These are phyloP conservation scores for Colletotrichum magnum DNA, from an alignment of 2,329 filamentous ascomycete species.

Conservation along the genomic window DNA sequence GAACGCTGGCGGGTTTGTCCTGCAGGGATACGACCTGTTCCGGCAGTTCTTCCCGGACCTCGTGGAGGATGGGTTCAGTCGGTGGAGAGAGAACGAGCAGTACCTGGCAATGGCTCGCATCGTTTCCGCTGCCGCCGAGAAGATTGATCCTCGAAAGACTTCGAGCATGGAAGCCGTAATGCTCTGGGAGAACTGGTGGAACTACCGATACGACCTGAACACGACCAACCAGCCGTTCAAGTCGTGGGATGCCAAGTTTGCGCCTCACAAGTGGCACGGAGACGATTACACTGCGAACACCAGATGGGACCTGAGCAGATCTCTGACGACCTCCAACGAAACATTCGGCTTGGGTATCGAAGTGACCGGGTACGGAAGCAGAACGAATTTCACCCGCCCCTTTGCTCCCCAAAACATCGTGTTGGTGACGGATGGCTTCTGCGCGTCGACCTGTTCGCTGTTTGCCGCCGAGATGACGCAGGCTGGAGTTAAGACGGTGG, in stretches of 20 bases:
- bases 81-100: constrained; percentile 55
- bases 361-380: constrained; percentile 64
- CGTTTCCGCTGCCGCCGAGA: constrained; percentile 58
- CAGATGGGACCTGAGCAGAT: constrained; percentile 65
- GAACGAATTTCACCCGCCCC: constrained; percentile 62
- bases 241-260: constrained; percentile 62
- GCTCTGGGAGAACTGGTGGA: constrained; percentile 63
- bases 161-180: constrained; percentile 51
- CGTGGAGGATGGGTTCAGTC: constrained; percentile 52
- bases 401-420: constrained; percentile 71
- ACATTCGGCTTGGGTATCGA: constrained; percentile 59
- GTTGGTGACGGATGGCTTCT: constrained; percentile 70
- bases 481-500: constrained; percentile 21
- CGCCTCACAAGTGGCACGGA: constrained; percentile 55
- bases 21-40: constrained; percentile 71
- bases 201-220: constrained; percentile 57
- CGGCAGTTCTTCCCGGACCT: constrained; percentile 64
- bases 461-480: constrained; percentile 67
- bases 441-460: constrained; percentile 70
- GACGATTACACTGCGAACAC: constrained; percentile 68
- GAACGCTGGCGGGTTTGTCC: constrained; percentile 71
- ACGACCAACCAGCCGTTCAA: constrained; percentile 63
- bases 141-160: constrained; percentile 59
- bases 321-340: constrained; percentile 55
- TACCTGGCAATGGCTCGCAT: constrained; percentile 61